These are phyloP conservation scores for Letharia columbiana DNA, from an alignment of 495 filamentous ascomycete species.

Conservation along the genomic window DNA sequence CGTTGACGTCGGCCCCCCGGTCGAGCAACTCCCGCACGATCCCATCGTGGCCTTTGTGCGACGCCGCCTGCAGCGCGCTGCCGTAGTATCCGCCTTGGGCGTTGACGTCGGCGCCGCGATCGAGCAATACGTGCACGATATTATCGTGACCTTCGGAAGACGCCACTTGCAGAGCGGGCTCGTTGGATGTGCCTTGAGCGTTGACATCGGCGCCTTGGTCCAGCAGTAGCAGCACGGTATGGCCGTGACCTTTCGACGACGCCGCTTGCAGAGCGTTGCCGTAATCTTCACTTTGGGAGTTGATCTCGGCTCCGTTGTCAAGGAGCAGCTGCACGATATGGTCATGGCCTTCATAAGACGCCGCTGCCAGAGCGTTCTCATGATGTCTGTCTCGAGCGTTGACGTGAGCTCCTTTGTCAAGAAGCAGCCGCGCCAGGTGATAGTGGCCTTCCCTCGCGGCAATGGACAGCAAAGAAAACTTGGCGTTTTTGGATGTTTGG, in stretches of 20 bases:
- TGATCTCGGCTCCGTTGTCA: not conserved
- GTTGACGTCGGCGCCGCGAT: not conserved
- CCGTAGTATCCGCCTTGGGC: not conserved
- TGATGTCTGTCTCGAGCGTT: not conserved
- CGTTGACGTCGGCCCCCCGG: not conserved
- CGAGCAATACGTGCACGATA: not conserved
- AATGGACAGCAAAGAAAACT: not conserved
- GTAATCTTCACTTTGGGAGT: not conserved
- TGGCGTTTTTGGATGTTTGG: not conserved
- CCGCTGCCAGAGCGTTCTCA: not conserved
- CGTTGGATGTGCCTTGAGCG: not conserved
- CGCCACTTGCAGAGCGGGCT: not conserved
- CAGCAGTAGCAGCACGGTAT: too few relatives aligned
- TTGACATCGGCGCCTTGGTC: constrained; percentile 7
- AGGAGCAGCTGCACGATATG: not conserved
- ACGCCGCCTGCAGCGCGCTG: not conserved
- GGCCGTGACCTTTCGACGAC: too few relatives aligned
- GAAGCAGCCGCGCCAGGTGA: not conserved
- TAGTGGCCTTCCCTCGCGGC: constrained; percentile 6
- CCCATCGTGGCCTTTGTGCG: not conserved
- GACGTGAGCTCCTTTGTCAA: constrained; percentile 13
- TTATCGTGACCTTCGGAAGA: not conserved
- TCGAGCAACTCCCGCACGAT: constrained; percentile 8
- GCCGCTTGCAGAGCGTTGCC: not conserved
- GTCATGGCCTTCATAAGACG: not conserved